Evolutionary conservation across 306 rosid genomes (phyloP).

Genomic region (Begonia masoniana): DNA sequence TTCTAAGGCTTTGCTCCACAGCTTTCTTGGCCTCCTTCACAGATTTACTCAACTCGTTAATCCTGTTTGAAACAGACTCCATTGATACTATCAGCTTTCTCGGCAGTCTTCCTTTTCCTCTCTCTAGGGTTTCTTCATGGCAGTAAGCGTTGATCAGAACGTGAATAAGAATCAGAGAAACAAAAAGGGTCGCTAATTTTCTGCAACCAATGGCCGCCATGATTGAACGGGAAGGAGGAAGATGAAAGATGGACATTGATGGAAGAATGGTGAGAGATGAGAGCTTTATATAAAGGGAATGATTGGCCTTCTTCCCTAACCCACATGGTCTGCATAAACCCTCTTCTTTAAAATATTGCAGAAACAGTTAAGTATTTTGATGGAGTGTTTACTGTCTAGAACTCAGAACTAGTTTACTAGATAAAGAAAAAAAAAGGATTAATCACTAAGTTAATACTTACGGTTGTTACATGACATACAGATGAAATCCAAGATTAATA

Average conservation of each 20-base stretch:
- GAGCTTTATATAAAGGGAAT: no score
- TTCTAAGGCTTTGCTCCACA: conserved; percentile 39
- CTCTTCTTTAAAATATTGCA: no score
- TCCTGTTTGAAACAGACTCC: conserved; percentile 15
- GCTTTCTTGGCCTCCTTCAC: conserved; percentile 28
- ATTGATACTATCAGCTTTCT: conserved; percentile 29
- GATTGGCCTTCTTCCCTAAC: no score
- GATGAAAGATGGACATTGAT: neutral
- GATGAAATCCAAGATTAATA: no score
- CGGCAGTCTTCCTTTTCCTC: conserved; percentile 15
- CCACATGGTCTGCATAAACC: no score
- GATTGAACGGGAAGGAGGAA: neutral
- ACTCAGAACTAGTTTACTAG: no score
- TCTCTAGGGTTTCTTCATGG: conserved; percentile 13
- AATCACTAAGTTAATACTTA: no score
- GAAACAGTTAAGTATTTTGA: no score
- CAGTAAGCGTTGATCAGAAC: conserved; percentile 22
- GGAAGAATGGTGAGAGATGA: no score
- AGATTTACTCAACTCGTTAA: conserved; percentile 20
- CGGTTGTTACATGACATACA: no score
- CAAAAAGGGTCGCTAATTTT: conserved; percentile 5
- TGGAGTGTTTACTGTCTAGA: no score
- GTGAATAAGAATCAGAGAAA: conserved; percentile 19
- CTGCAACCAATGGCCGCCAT: neutral
- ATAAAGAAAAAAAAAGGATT: no score